Evolutionary conservation across 257 asterid species (phyloP).

Genomic region (Thymus quinquecostatus): DNA sequence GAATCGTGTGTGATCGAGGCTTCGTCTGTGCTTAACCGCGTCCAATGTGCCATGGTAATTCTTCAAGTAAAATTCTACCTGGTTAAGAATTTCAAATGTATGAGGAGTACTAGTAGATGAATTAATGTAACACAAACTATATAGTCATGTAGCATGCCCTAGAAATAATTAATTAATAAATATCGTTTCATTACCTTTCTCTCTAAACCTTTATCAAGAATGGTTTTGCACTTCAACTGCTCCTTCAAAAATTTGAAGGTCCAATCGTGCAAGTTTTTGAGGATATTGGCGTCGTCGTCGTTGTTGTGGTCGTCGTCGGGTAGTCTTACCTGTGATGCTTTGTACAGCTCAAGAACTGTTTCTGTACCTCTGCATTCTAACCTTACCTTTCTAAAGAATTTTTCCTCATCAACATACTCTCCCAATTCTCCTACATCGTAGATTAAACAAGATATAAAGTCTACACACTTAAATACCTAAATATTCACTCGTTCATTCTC

Average conservation of each 20-base stretch:
- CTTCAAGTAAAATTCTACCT: neutral
- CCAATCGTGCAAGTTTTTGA: constrained; percentile 39
- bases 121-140: no score
- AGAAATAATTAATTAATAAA: no score
- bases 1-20: constrained; percentile 25
- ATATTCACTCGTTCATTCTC: no score
- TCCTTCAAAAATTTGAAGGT: constrained; percentile 35
- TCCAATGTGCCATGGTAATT: constrained; percentile 3
- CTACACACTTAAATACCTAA: no score
- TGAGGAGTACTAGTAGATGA: no score
- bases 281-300: constrained; percentile 24
- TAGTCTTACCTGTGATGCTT: constrained; percentile 38
- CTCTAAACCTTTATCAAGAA: constrained; percentile 21
- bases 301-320: constrained; percentile 18
- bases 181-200: constrained; percentile 25
- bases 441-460: no score
- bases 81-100: no score
- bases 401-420: constrained; percentile 25
- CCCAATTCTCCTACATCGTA: constrained; percentile 33
- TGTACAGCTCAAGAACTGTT: constrained; percentile 39
- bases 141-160: no score
- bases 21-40: constrained; percentile 17
- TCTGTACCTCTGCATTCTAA: constrained; percentile 7
- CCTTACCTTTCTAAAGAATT: constrained; percentile 16
- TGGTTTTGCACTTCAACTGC: constrained; percentile 28